Evolutionary conservation across 768 basidiomycete genomes (phyloP), one percentile per base, ranked within the genome.

Genomic region (Gelatoporia subvermispora): DNA sequence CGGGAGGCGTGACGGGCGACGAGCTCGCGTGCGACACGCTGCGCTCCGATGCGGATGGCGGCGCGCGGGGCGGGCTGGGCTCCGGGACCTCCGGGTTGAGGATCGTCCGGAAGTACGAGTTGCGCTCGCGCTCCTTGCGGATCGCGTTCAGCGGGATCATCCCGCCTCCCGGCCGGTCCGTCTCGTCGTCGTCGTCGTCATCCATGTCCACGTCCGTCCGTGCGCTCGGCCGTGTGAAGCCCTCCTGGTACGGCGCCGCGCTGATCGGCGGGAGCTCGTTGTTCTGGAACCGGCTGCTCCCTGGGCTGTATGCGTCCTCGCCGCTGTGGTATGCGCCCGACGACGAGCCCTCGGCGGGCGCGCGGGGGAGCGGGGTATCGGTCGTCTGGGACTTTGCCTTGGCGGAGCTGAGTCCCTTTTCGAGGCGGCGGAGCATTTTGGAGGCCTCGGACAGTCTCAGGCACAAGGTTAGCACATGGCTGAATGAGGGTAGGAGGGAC

Each of bases 361-460:
- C 61, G 50, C 9, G 63, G 10, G 68, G 21, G 21, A 47, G 53
- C 23, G 63, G 50, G 24, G 65, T 60, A n/a, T 66, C 65, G 25
- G 62, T 62, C 36, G 66, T 38, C 41, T 62, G 57, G 17, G 83
- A 82, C 66, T 88, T 89, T 65, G 82, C 74, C 64, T 88, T 89
- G 31, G 85, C 84, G 34, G 70, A 79, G 64, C 82, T 86, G 53
- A 88, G 76, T 46, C 85, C 86, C 63, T 90, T 92, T 70, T 92
- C 90, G 37, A 93, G 73, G 41, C 88, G 81, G 45, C 89, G 81
- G 45, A 91, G 81, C 85, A 90, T 88, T 65, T 91, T 91, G 35
- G 90, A 91, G 40, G 88, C 88, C 63, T 92, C 90, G 34, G 89
- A 91, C 37, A 93, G 71, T 66, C 89, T 91, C 55, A 21, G 55